A percentile compares a stretch with the other conserved stretches of the same genome.
Conservation (phyloP, 2,329 filamentous ascomycete species). For the Ceratocystiopsis sp. region DNA sequence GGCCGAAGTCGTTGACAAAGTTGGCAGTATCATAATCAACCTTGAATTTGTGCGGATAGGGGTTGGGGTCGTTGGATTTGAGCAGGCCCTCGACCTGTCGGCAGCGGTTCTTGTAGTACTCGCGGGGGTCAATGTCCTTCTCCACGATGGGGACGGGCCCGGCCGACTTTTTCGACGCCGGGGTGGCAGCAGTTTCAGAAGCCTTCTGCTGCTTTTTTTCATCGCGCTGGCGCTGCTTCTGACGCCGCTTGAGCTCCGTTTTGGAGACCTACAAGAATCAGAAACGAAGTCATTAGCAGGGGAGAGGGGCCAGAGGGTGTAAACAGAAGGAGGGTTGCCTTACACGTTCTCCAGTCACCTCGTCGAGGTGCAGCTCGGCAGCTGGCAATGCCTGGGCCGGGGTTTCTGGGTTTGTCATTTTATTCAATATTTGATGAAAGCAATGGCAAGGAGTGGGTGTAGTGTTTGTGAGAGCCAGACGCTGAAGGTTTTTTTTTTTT, state of each 20-base stretch:
- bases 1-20: slow-evolving; percentile 60
- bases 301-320: no score
- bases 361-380: slow-evolving; percentile 60
- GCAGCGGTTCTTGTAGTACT: slow-evolving; percentile 92
- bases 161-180: slow-evolving; percentile 36
- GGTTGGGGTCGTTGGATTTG: slow-evolving; percentile 52
- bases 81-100: slow-evolving; percentile 59
- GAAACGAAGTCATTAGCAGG: no score
- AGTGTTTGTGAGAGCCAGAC: no score
- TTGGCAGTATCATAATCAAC: slow-evolving; percentile 67
- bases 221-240: slow-evolving; percentile 79
- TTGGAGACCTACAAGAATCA: slow-evolving; percentile 39
- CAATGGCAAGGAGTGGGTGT: not conserved
- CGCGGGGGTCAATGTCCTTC: slow-evolving; percentile 39
- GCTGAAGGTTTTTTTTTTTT: no score
- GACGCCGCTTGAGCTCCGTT: slow-evolving; percentile 82
- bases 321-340: not conserved
- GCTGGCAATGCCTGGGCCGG: slow-evolving; percentile 9
- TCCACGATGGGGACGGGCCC: slow-evolving; percentile 38
- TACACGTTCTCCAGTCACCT: slow-evolving; percentile 65
- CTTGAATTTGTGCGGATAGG: slow-evolving; percentile 89
- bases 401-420: slow-evolving; percentile 8
- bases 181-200: slow-evolving; percentile 35
- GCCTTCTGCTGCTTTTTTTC: slow-evolving; percentile 80
- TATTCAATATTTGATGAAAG: not conserved